Evolutionary conservation across 2,329 filamentous ascomycete species (phyloP), one percentile per base, ranked within the genome.

Genomic region (Trichoderma hamatum): DNA sequence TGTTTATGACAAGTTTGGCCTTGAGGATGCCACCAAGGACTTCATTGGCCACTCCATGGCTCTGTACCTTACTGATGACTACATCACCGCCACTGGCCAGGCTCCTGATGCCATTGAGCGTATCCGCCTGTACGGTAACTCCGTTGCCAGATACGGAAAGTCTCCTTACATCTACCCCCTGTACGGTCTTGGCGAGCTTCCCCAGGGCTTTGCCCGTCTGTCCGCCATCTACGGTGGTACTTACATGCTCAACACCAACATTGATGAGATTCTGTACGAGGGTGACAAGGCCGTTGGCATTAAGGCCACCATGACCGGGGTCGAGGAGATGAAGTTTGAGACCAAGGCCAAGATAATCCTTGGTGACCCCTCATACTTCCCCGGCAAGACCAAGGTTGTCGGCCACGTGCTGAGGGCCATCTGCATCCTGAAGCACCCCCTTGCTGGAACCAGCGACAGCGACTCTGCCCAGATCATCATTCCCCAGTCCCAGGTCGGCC

Each of bases 1-100:
- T n/a, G 92, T 99, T 46, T 99, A 96, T 78, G 94, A 98, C 84
- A 97, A 98, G 82, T 99, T 97, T 75, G 92, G 94, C 69, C 91
- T 99, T 71, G 96, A 99, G 84, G 78, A 90, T 26, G 86, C 89
- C 70, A 99, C 96, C 74, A 90, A 92, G 76, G 96, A 99, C 82
- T 99, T 99, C 79, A 92, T 98, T 76, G 96, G 96, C 73, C 96
- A 99, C 82, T 93, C 95, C 76, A 99, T 99, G 96, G 96, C 96
- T 70, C 89, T 99, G 61, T 98, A 94, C 84, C 89, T 92, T 68
- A 94, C 92, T 70, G 95, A 98, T 80, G 89, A 91, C 79, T 97
- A 99, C 83, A 90, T 97, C 77, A 89, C 86, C 73, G 81, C 86
- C 72, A 83, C 85, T 61, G 94, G 94, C 73, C 84, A 85, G 77